These are phyloP conservation scores for Suillus americanus DNA, from an alignment of 768 basidiomycete species.

Conservation along the genomic window DNA sequence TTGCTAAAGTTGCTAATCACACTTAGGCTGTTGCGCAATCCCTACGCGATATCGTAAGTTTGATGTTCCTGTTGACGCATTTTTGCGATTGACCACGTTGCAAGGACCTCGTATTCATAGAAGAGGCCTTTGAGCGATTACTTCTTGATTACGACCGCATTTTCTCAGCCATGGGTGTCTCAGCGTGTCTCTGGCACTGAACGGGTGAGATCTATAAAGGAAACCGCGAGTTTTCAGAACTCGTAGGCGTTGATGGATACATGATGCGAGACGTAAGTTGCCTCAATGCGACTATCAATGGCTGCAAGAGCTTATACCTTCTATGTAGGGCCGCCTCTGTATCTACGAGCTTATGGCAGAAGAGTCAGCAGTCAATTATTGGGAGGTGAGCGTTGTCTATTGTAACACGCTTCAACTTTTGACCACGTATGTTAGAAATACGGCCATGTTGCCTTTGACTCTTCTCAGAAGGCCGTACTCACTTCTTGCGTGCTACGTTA, in stretches of 20 bases:
- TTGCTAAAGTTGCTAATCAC: slow-evolving; percentile 4
- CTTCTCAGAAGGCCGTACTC: slow-evolving; percentile 88
- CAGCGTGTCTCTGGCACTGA: slow-evolving; percentile 93
- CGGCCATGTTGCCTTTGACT: slow-evolving; percentile 89
- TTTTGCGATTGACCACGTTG: neutral
- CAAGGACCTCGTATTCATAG: slow-evolving; percentile 94
- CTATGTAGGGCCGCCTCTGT: slow-evolving; percentile 74
- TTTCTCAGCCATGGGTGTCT: slow-evolving; percentile 94
- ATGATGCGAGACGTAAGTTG: slow-evolving; percentile 82
- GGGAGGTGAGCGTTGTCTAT: slow-evolving; percentile 69
- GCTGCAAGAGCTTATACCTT: slow-evolving; percentile 5
- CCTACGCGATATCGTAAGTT: slow-evolving; percentile 73
- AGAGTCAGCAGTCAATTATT: slow-evolving; percentile 94
- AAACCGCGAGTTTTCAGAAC: slow-evolving; percentile 91
- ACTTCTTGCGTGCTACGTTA: slow-evolving; percentile 88
- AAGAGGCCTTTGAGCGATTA: slow-evolving; percentile 95
- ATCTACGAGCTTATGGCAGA: slow-evolving; percentile 99
- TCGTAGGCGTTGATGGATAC: slow-evolving; percentile 83
- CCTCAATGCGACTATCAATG: neutral
- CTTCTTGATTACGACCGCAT: slow-evolving; percentile 95
- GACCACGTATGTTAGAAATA: slow-evolving; percentile 68
- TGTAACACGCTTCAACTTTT: neutral
- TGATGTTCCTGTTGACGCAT: neutral
- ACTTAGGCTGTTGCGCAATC: slow-evolving; percentile 75
- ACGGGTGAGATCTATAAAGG: slow-evolving; percentile 99